These are phyloP conservation scores for Globisporangium cystogenes DNA, from an alignment of 352 stramenopile species.

Conservation along the genomic window DNA sequence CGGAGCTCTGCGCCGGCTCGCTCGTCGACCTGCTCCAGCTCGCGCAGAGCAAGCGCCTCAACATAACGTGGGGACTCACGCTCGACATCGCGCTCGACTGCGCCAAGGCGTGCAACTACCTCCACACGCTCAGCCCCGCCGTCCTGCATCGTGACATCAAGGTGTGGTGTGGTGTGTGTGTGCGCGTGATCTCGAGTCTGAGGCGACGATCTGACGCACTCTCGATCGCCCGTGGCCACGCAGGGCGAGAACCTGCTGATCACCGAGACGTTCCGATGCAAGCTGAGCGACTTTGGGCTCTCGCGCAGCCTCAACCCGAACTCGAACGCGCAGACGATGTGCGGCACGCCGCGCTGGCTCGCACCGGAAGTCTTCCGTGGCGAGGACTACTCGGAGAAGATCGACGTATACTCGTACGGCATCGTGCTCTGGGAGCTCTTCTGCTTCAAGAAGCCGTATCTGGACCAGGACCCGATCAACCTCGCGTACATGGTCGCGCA, in stretches of 20 bases:
- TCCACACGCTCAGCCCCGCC: constrained; percentile 52
- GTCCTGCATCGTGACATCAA: constrained; percentile 74
- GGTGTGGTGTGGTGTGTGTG: constrained; percentile 13
- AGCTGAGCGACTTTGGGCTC: constrained; percentile 72
- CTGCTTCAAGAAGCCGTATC: constrained; percentile 79
- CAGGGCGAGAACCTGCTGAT: constrained; percentile 71
- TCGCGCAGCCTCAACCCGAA: constrained; percentile 64
- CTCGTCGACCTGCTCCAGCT: constrained; percentile 62
- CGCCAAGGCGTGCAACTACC: constrained; percentile 55
- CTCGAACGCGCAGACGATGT: constrained; percentile 68
- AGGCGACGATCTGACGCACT: no score
- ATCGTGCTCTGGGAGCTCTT: constrained; percentile 83
- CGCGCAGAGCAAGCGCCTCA: constrained; percentile 58
- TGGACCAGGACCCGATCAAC: constrained; percentile 77
- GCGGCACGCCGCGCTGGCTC: constrained; percentile 70
- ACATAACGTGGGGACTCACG: constrained; percentile 67
- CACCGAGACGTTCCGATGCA: constrained; percentile 64
- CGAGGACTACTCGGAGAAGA: constrained; percentile 83
- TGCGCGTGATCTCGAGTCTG: no score
- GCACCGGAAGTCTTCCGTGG: constrained; percentile 80
- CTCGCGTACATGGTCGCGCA: constrained; percentile 71
- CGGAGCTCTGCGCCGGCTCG: constrained; percentile 63
- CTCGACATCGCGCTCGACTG: constrained; percentile 69
- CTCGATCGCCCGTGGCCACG: constrained; percentile 13
- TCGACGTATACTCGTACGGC: constrained; percentile 79